phyloP scores from a whole-genome alignment of 306 rosid species.

The Heteromeles arbutifolia region DNA sequence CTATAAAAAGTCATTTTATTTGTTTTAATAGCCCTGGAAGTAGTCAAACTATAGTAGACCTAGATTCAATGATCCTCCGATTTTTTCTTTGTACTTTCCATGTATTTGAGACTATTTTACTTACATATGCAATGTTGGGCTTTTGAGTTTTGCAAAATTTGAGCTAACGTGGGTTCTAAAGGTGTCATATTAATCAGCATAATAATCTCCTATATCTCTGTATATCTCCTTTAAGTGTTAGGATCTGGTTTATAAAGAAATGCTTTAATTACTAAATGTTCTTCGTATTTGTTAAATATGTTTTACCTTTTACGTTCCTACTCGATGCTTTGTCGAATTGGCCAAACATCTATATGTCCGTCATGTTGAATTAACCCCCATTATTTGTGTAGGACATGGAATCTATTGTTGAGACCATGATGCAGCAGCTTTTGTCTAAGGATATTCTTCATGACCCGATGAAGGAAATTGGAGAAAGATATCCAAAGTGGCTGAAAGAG shows the following conservation, averaged over 20 bases:
- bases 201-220: background rate
- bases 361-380: background rate
- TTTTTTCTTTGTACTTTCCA: background rate
- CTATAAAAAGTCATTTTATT: too few species aligned
- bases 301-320: background rate
- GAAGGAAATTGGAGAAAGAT: conserved; percentile 94
- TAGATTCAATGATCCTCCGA: background rate
- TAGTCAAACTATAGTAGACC: background rate
- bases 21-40: background rate
- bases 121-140: background rate
- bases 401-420: conserved; percentile 89
- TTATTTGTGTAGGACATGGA: conserved; percentile 61
- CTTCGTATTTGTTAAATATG: background rate
- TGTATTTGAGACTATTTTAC: background rate
- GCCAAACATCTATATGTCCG: background rate
- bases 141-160: background rate
- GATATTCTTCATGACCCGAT: conserved; percentile 95
- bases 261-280: background rate
- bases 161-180: background rate
- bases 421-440: conserved; percentile 93
- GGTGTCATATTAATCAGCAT: background rate
- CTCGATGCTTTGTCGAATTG: background rate
- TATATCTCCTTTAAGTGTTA: background rate
- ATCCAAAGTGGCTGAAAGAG: conserved; percentile 94
- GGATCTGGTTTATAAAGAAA: background rate